Conservation (phyloP, 1,284 basidiomycete genomes). For the Pascua sp. region DNA sequence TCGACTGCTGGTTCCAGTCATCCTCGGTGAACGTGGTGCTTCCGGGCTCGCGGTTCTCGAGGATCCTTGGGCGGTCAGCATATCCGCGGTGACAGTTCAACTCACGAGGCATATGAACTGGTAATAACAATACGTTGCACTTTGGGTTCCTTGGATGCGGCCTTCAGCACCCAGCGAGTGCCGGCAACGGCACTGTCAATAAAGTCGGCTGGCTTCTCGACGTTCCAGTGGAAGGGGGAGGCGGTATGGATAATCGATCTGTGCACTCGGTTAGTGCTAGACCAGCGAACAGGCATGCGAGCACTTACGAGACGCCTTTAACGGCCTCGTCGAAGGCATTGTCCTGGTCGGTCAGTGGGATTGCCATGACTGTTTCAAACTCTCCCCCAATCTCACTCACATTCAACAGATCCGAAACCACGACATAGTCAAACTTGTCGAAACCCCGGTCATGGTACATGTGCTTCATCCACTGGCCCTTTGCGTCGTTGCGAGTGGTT, state of each 20-base stretch:
- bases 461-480: conserved; percentile 48
- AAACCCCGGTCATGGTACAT: conserved; percentile 26
- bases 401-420: conserved; percentile 57
- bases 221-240: conserved; percentile 33
- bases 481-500: conserved; percentile 48
- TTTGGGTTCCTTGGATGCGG: conserved; percentile 29
- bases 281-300: conserved; percentile 8
- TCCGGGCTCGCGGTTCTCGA: conserved; percentile 26
- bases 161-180: conserved; percentile 42
- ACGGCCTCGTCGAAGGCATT: conserved; percentile 50
- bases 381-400: conserved; percentile 20
- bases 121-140: conserved; percentile 50
- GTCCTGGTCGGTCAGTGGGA: conserved; percentile 12
- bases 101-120: conserved; percentile 45
- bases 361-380: not conserved
- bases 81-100: not conserved
- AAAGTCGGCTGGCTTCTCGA: conserved; percentile 34
- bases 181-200: conserved; percentile 52
- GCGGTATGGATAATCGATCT: conserved; percentile 28
- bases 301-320: conserved; percentile 47
- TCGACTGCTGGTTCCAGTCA: conserved; percentile 28
- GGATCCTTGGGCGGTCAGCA: conserved; percentile 11
- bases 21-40: conserved; percentile 23
- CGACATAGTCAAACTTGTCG: conserved; percentile 53
- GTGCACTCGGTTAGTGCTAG: not conserved